Evolutionary conservation across 768 basidiomycete species (phyloP).

Genomic region (Tylopilus balloui): DNA sequence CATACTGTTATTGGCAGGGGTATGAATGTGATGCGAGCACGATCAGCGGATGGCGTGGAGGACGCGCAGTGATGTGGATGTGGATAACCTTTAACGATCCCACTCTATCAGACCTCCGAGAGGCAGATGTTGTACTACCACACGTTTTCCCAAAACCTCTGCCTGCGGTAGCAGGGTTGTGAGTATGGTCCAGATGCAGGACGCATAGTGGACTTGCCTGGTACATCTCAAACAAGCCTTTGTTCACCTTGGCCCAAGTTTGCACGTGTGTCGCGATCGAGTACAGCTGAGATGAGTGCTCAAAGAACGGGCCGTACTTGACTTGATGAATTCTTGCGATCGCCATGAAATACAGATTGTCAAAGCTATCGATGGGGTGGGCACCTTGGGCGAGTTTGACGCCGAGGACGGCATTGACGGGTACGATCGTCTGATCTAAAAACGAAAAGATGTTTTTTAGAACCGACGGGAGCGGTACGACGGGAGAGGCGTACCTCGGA

Average conservation of each 20-base stretch:
- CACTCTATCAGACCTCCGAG: slow-evolving; percentile 79
- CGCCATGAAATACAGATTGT: slow-evolving; percentile 78
- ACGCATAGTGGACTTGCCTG: slow-evolving; percentile 43
- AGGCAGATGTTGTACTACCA: slow-evolving; percentile 94
- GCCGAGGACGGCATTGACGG: slow-evolving; percentile 60
- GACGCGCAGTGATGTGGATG: not conserved
- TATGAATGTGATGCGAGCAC: slow-evolving; percentile 11
- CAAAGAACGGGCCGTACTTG: slow-evolving; percentile 85
- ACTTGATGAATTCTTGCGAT: slow-evolving; percentile 76
- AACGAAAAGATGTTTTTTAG: slow-evolving; percentile 1
- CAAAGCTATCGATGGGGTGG: slow-evolving; percentile 29
- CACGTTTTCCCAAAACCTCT: slow-evolving; percentile 89
- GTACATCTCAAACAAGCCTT: slow-evolving; percentile 94
- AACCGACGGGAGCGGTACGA: not conserved
- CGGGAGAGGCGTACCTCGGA: slow-evolving; percentile 53
- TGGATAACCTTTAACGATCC: slow-evolving; percentile 31
- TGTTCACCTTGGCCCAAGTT: slow-evolving; percentile 88
- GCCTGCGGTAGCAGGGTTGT: slow-evolving; percentile 41
- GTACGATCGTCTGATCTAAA: slow-evolving; percentile 57
- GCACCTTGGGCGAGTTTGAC: slow-evolving; percentile 36
- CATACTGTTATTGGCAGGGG: slow-evolving; percentile 8
- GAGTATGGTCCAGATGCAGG: not conserved
- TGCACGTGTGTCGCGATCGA: slow-evolving; percentile 84
- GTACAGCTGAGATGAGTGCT: slow-evolving; percentile 87
- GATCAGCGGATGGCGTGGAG: slow-evolving; percentile 13